Evolutionary conservation across 306 rosid species (phyloP), one percentile per base, ranked within the genome.

Genomic region (Cicer judaicum): DNA sequence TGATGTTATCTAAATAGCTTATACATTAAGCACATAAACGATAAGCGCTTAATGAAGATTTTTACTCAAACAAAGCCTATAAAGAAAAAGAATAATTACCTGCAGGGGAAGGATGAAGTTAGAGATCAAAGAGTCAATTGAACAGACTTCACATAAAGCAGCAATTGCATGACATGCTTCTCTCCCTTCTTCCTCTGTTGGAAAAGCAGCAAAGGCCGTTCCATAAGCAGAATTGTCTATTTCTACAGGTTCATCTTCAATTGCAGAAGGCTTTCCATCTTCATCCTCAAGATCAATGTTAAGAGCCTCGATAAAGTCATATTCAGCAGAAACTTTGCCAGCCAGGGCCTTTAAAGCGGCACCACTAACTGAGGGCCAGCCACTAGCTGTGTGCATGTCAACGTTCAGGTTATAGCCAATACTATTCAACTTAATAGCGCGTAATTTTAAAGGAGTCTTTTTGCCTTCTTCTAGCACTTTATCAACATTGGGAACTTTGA

Each of bases 81-180:
- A 29, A 29, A 3, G 46, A 29, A 59, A 57, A 49, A 53, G 73
- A 72, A 47, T 18, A 61, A 77, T 81, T 62, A 94, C 97, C 96
- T 94, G 98, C 77, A 94, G 77, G 75, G 99, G 97, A 81, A 94
- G 96, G 82, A 94, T 90, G 84, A 94, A 94, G 85, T 94, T 94
- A 80, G 98, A 92, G 79, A 94, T 92, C 79, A 92, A 84, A 19
- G 99, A 88, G 76, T 89, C 93, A 15, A 94, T 92, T 60, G 99
- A 91, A 83, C 96, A 90, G 79, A 94, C 90, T 85, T 92, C 86
- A 80, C 99, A 92, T 74, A 94, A 87, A 78, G 99, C 95, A 59
- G 99, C 90, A 88, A 94, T 90, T 52, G 97, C 96, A 74, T 92
- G 97, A 70, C 99, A 94, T 62, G 98, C 99, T 74, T 92, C 96